phyloP scores from a whole-genome alignment of 169 alveolate species.

The Amoebophrya sp. region DNA sequence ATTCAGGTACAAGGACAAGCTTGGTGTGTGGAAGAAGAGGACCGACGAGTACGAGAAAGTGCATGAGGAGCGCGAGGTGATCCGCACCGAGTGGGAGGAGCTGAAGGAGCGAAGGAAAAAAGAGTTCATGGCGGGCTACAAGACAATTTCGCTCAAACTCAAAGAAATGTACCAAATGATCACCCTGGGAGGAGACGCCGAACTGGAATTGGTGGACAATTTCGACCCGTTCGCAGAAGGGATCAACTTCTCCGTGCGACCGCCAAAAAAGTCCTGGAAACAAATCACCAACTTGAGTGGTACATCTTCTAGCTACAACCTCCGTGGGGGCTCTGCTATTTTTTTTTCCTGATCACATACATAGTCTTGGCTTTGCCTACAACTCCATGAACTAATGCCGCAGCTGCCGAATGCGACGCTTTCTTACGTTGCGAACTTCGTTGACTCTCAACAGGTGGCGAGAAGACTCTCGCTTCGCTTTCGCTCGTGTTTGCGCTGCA shows the following conservation, averaged over 20 bases:
- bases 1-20: neutral
- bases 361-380: too few relatives aligned
- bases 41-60: constrained; percentile 8
- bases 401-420: too few relatives aligned
- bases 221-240: constrained; percentile 96
- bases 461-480: constrained; percentile 89
- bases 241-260: constrained; percentile 89
- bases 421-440: too few relatives aligned
- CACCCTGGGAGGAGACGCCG: constrained; percentile 96
- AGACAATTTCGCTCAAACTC: constrained; percentile 55
- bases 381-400: too few relatives aligned
- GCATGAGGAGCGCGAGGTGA: constrained; percentile 34
- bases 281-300: constrained; percentile 38
- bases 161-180: constrained; percentile 69
- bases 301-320: too few relatives aligned
- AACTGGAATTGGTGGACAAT: constrained; percentile 86
- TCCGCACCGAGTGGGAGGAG: constrained; percentile 26
- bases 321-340: too few relatives aligned
- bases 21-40: neutral
- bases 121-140: constrained; percentile 61
- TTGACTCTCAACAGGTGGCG: constrained; percentile 74
- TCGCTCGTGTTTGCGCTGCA: constrained; percentile 97
- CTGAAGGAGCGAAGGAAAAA: neutral
- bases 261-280: constrained; percentile 95
- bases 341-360: too few relatives aligned